A percentile compares a stretch with the other conserved stretches of the same genome.
phyloP scores from a whole-genome alignment of 495 filamentous ascomycete species.

The Hyaloscypha variabilis region DNA sequence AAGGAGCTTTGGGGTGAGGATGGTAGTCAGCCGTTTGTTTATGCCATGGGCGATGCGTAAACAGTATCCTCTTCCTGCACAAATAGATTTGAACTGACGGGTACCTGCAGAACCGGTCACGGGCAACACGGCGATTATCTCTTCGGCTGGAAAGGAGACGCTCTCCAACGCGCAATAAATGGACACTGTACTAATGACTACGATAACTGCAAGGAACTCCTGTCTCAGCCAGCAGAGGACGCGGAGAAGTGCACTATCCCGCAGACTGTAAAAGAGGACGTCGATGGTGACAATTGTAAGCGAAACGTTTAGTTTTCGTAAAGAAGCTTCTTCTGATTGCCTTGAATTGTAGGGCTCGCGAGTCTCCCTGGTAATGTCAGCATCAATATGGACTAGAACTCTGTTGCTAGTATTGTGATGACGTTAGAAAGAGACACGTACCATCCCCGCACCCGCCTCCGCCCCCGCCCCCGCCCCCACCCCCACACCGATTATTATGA shows the following conservation, averaged over 20 bases:
- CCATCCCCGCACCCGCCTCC: too few relatives aligned
- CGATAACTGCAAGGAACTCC: slow-evolving; percentile 46
- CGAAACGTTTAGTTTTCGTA: too few relatives aligned
- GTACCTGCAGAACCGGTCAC: slow-evolving; percentile 7
- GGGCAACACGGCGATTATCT: slow-evolving; percentile 70
- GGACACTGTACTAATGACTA: slow-evolving; percentile 50
- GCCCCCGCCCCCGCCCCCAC: too few relatives aligned
- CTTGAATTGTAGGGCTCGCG: too few relatives aligned
- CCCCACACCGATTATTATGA: too few relatives aligned
- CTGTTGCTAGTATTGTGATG: too few relatives aligned
- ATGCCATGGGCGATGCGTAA: slow-evolving; percentile 54
- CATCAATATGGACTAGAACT: too few relatives aligned
- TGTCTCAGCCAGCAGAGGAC: slow-evolving; percentile 43
- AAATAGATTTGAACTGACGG: not conserved
- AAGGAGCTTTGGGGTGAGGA: slow-evolving; percentile 47
- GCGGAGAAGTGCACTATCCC: slow-evolving; percentile 45
- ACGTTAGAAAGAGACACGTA: too few relatives aligned
- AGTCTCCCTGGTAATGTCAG: too few relatives aligned
- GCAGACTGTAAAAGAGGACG: slow-evolving; percentile 12
- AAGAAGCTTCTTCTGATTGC: too few relatives aligned
- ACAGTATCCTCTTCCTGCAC: slow-evolving; percentile 45
- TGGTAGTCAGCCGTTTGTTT: slow-evolving; percentile 48
- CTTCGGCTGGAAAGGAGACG: slow-evolving; percentile 71
- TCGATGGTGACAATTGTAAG: slow-evolving; percentile 16
- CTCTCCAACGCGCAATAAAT: slow-evolving; percentile 63